Evolutionary conservation across 2,329 filamentous ascomycete genomes (phyloP), one percentile per base, ranked within the genome.

Genomic region (Colletotrichum sp.): DNA sequence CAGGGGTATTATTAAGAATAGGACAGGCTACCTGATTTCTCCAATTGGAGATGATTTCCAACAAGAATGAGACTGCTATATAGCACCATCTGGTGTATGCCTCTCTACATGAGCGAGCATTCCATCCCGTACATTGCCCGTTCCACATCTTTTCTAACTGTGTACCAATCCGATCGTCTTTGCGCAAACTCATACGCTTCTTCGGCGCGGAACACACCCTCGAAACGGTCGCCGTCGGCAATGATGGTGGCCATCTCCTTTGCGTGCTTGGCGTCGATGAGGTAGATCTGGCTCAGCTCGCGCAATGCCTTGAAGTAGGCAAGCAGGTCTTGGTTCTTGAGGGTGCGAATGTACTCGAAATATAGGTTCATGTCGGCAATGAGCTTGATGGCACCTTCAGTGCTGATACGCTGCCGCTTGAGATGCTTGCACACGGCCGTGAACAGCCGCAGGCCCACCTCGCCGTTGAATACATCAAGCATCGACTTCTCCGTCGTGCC

Each of bases 131-230:
- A 99, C 96, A 99, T 98, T 77, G 96, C 96, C 85, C 95, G 94
- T 88, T 99, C 97, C 8, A 99, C 97, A 78, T 96, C 92, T 78
- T 91, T 92, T 87, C 94, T 94, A 13, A 99, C 95, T 80, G 94
- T 90, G 83, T 97, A 98, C 97, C 97, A 99, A 86, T 99, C 97
- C 66, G 96, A 96, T 79, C 97, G 89, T 79, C 97, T 89, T 85
- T 98, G 96, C 2, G 96, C 97, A 87, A 98, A 99, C 87, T 99
- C 96, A 81, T 98, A 98, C 5, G 99, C 97, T 87, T 99, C 97
- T 84, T 99, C 97, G 0, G 96, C 95, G 24, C 96, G 91, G 82
- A 99, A 98, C 65, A 99, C 95, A 15, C 97, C 97, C 30, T 95
- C 91, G 83, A 99, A 99, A 4, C 96, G 91, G 82, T 96, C 95